A percentile compares a stretch with the other conserved stretches of the same genome.
Conservation (phyloP, 1,139 yeast genomes). For the Suhomyces bolitotheri region DNA sequence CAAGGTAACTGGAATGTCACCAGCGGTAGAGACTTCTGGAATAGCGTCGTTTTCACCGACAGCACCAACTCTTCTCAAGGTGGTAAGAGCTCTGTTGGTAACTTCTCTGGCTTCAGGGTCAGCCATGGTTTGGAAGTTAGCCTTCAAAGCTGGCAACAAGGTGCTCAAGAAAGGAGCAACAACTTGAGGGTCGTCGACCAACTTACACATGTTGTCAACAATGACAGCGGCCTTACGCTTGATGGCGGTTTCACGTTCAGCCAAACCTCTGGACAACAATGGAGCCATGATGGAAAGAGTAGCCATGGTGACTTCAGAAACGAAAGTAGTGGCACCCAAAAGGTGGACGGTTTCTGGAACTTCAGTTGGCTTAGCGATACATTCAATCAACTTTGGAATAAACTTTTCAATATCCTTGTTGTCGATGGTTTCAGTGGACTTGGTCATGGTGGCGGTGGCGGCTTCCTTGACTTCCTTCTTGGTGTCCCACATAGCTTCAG, state of each 20-base stretch:
- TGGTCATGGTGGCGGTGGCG: slow-evolving; percentile 93
- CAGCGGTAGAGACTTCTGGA: slow-evolving; percentile 98
- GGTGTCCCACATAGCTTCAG: slow-evolving; percentile 99
- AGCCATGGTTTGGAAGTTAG: slow-evolving; percentile 93
- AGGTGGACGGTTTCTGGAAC: slow-evolving; percentile 98
- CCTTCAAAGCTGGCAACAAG: slow-evolving; percentile 93
- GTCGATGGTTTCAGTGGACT: slow-evolving; percentile 96
- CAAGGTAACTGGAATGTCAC: slow-evolving; percentile 88
- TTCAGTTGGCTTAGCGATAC: slow-evolving; percentile 95
- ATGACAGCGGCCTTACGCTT: slow-evolving; percentile 99
- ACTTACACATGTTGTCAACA: slow-evolving; percentile 99
- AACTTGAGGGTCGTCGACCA: slow-evolving; percentile 99
- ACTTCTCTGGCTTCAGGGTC: slow-evolving; percentile 99
- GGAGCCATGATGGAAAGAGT: slow-evolving; percentile 99
- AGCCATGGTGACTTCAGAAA: slow-evolving; percentile 99
- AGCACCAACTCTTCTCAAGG: slow-evolving; percentile 98
- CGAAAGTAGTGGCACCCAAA: slow-evolving; percentile 99
- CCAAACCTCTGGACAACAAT: slow-evolving; percentile 97
- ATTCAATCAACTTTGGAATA: slow-evolving; percentile 94
- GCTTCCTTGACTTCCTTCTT: slow-evolving; percentile 96
- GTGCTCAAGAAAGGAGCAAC: slow-evolving; percentile 98
- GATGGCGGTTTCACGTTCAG: slow-evolving; percentile 98
- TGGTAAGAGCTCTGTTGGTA: slow-evolving; percentile 93
- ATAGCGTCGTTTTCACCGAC: slow-evolving; percentile 84
- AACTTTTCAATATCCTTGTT: slow-evolving; percentile 99